phyloP scores from a whole-genome alignment of 371 early-diverging fungal genomes.

The Mucor circinelloides region DNA sequence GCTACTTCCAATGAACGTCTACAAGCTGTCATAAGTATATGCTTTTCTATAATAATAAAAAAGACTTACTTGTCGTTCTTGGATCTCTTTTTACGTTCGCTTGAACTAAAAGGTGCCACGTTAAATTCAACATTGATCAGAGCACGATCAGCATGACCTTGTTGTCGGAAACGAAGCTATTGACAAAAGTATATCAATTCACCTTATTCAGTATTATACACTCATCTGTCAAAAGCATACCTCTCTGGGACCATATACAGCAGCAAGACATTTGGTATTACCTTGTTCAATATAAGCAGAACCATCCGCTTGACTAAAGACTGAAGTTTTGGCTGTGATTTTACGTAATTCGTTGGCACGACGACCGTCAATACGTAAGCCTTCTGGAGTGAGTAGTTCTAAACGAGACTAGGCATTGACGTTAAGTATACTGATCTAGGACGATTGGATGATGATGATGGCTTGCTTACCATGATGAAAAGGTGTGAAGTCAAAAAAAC shows the following conservation, averaged over 20 bases:
- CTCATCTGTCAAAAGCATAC: conserved; percentile 44
- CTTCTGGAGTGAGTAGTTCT: conserved; percentile 71
- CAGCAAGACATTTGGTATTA: conserved; percentile 91
- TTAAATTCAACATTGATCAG: conserved; percentile 89
- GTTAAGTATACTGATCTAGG: neutral
- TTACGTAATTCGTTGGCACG: conserved; percentile 89
- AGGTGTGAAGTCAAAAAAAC: neutral
- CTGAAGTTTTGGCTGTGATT: conserved; percentile 77
- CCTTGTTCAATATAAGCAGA: conserved; percentile 95
- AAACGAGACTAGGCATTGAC: conserved; percentile 54
- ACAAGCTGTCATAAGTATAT: neutral
- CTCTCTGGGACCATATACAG: conserved; percentile 95
- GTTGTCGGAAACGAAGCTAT: conserved; percentile 64
- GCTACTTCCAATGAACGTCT: conserved; percentile 88
- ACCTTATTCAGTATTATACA: neutral
- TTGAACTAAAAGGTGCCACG: conserved; percentile 90
- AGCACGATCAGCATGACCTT: conserved; percentile 76
- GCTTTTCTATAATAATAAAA: too few species aligned
- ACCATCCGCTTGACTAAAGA: conserved; percentile 87
- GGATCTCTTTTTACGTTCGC: conserved; percentile 81
- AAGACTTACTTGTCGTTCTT: conserved; percentile 84
- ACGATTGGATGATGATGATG: too few species aligned
- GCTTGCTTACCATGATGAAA: neutral
- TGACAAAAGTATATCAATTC: neutral
- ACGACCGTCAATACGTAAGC: conserved; percentile 93